phyloP scores from a whole-genome alignment of 208 protist genomes.

The Balamuthia mandrillaris region DNA sequence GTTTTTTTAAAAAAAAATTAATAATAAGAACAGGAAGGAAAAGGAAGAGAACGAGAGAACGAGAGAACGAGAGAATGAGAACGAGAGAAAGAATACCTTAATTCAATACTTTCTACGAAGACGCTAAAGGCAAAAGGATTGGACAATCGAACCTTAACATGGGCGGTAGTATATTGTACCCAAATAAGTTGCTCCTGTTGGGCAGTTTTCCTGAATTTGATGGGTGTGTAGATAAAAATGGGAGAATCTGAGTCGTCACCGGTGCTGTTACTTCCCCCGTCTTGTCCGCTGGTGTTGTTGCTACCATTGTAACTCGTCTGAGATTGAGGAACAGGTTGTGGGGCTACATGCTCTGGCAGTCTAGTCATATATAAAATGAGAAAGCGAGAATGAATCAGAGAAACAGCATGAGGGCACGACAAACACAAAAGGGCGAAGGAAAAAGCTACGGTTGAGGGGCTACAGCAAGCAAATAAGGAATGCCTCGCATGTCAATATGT shows the following conservation, averaged over 20 bases:
- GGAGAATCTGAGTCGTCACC: background rate
- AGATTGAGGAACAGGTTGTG: background rate
- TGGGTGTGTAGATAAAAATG: slow-evolving; percentile 6
- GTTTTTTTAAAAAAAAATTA: background rate
- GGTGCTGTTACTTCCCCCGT: background rate
- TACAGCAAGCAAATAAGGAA: background rate
- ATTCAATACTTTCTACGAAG: too few relatives aligned
- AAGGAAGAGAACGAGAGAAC: background rate
- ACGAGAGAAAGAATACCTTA: too few relatives aligned
- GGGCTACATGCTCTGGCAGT: background rate
- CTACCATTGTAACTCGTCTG: background rate
- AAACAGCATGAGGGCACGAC: background rate
- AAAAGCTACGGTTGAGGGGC: background rate
- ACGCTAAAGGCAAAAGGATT: slow-evolving; percentile 7
- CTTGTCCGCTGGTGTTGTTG: background rate
- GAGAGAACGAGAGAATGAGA: background rate
- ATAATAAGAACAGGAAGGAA: background rate
- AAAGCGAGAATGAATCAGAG: background rate
- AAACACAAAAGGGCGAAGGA: background rate
- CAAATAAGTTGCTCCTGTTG: background rate
- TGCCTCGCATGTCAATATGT: slow-evolving; percentile 6
- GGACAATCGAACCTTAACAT: background rate
- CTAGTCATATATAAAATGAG: background rate
- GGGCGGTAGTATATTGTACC: background rate
- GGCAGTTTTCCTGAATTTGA: background rate